Evolutionary conservation across 768 basidiomycete species (phyloP).

Genomic region (Fomitopsis pulvina): DNA sequence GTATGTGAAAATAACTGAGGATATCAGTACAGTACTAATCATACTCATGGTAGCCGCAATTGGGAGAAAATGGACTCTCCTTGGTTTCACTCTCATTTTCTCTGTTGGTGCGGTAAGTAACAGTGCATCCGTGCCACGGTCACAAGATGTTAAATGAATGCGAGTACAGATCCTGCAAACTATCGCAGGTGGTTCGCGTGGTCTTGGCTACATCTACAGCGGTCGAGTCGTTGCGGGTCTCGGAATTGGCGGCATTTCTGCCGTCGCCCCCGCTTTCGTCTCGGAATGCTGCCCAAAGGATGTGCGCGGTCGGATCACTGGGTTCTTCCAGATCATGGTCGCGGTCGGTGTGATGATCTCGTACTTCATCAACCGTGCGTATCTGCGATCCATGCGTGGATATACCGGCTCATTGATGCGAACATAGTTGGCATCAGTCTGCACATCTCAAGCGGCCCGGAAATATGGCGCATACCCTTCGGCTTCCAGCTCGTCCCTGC

Average conservation of each 20-base stretch:
- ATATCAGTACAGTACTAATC: neutral
- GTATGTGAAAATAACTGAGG: conserved; percentile 30
- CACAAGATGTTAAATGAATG: too few relatives aligned
- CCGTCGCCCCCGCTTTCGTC: conserved; percentile 82
- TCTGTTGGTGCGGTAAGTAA: conserved; percentile 62
- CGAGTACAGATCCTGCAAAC: conserved; percentile 69
- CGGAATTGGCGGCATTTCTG: conserved; percentile 78
- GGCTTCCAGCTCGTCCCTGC: conserved; percentile 72
- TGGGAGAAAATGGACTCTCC: conserved; percentile 60
- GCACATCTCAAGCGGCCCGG: conserved; percentile 39
- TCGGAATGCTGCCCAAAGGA: conserved; percentile 85
- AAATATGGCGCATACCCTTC: conserved; percentile 68
- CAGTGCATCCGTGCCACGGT: too few relatives aligned
- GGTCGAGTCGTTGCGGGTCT: conserved; percentile 78
- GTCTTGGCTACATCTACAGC: conserved; percentile 65
- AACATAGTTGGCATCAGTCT: conserved; percentile 50
- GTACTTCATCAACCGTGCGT: conserved; percentile 74
- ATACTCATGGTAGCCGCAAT: conserved; percentile 38
- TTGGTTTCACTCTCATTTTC: conserved; percentile 60
- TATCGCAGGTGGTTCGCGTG: conserved; percentile 47
- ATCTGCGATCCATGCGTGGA: conserved; percentile 2
- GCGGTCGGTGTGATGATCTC: conserved; percentile 82
- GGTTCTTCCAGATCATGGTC: conserved; percentile 84
- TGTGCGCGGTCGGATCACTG: conserved; percentile 80
- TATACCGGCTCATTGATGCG: neutral